phyloP scores from a whole-genome alignment of 2,329 filamentous ascomycete species.

The Lasiodiplodia sp. region DNA sequence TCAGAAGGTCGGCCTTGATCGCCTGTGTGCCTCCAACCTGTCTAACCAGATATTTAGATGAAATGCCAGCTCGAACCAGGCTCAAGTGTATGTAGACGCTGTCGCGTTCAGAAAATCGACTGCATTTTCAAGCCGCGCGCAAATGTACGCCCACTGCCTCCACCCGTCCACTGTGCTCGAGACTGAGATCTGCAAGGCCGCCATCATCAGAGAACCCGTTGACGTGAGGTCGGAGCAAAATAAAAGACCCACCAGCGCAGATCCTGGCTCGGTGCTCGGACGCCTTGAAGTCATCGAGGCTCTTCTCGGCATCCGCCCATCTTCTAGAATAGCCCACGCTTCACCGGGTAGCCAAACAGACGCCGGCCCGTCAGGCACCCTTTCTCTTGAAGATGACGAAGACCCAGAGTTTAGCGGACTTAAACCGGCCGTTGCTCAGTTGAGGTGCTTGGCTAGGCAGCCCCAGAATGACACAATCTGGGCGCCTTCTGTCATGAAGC shows the following conservation, averaged over 20 bases:
- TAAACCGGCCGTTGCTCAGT: conserved; percentile 41
- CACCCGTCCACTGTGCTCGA: conserved; percentile 4
- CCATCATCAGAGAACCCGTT: conserved; percentile 26
- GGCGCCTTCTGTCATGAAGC: conserved; percentile 43
- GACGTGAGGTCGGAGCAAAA: conserved; percentile 13
- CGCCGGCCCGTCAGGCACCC: conserved; percentile 31
- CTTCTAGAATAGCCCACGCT: conserved; percentile 11
- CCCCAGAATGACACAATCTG: conserved; percentile 42
- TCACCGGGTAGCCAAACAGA: conserved; percentile 29
- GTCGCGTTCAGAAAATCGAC: conserved; percentile 36
- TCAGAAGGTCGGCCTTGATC: conserved; percentile 32
- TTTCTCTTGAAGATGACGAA: conserved; percentile 32
- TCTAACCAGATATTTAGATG: conserved; percentile 27
- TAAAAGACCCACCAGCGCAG: conserved; percentile 12
- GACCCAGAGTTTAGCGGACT: conserved; percentile 37
- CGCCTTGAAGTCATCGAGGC: conserved; percentile 33
- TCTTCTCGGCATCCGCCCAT: conserved; percentile 33
- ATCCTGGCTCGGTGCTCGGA: conserved; percentile 27
- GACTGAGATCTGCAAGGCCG: conserved; percentile 9
- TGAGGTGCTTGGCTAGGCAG: conserved; percentile 38
- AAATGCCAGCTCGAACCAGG: conserved; percentile 33
- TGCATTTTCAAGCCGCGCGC: conserved; percentile 53
- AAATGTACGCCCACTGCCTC: conserved; percentile 42
- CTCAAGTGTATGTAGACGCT: conserved; percentile 32
- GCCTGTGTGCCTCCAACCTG: not conserved